Percentiles rank a stretch among this genome's conserved stretches.
Evolutionary conservation across 176 grass and related monocot genomes (phyloP).

Genomic region (Thinopyrum elongatum): DNA sequence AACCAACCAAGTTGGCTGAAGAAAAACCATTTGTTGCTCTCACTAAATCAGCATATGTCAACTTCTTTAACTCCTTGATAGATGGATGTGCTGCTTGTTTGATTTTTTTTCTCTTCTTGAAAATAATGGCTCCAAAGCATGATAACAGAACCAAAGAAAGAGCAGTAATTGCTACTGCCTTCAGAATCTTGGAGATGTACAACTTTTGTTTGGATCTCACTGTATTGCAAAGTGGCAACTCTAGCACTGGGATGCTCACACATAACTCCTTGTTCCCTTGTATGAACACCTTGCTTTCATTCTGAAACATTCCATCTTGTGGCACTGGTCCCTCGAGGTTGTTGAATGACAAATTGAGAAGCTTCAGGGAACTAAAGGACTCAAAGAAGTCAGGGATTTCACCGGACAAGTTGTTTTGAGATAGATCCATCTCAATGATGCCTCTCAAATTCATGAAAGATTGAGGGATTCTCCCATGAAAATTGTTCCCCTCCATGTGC

Average conservation of each 20-base stretch:
- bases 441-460: constrained; percentile 2
- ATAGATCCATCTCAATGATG: constrained; percentile 23
- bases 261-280: constrained; percentile 37
- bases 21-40: constrained; percentile 40
- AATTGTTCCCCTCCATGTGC: constrained; percentile 7
- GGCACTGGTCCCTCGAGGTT: constrained; percentile 41
- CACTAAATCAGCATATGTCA: constrained; percentile 40
- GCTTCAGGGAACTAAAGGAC: background rate
- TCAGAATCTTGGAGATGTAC: background rate
- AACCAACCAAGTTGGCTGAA: constrained; percentile 29
- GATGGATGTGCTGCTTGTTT: background rate
- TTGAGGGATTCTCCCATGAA: constrained; percentile 32
- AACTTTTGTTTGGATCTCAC: background rate
- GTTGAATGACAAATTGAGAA: constrained; percentile 54
- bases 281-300: constrained; percentile 6
- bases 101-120: background rate
- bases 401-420: constrained; percentile 44
- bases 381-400: constrained; percentile 29
- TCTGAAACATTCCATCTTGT: constrained; percentile 27
- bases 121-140: background rate
- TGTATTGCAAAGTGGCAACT: constrained; percentile 15
- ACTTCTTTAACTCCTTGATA: background rate
- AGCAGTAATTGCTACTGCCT: background rate
- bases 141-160: background rate
- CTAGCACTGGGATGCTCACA: background rate